phyloP scores from a whole-genome alignment of 768 basidiomycete species.

The Lactarius sp. region DNA sequence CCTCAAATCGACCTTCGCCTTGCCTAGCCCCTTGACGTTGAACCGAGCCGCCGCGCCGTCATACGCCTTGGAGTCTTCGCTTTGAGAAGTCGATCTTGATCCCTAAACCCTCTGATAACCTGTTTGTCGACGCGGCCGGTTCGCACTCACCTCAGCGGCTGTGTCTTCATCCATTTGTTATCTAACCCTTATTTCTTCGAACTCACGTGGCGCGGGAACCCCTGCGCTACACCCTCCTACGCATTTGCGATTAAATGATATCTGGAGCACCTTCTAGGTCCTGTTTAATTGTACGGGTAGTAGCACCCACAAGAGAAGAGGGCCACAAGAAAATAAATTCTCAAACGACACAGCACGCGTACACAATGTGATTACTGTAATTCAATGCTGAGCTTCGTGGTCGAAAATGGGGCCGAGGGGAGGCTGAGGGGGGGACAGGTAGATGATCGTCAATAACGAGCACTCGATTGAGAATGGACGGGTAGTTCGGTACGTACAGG shows the following conservation, averaged over 20 bases:
- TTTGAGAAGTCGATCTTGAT: no score
- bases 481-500: slow-evolving; percentile 48
- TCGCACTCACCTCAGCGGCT: no score
- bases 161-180: no score
- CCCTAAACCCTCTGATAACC: no score
- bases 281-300: neutral
- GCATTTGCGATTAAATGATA: neutral
- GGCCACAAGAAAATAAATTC: neutral
- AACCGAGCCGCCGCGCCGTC: no score
- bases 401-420: slow-evolving; percentile 25
- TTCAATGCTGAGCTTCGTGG: slow-evolving; percentile 20
- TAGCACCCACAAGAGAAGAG: neutral
- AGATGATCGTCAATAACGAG: neutral
- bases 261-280: neutral
- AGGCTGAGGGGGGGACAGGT: slow-evolving; percentile 5
- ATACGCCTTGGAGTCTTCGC: no score
- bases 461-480: neutral
- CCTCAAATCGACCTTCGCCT: no score
- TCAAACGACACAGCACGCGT: neutral
- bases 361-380: neutral
- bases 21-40: no score
- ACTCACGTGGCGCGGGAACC: no score
- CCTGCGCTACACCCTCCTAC: neutral
- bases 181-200: no score
- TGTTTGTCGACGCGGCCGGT: no score